Percentiles rank a stretch among this genome's conserved stretches.
phyloP scores from a whole-genome alignment of 2,329 filamentous ascomycete genomes.

The Truncatella angustata region DNA sequence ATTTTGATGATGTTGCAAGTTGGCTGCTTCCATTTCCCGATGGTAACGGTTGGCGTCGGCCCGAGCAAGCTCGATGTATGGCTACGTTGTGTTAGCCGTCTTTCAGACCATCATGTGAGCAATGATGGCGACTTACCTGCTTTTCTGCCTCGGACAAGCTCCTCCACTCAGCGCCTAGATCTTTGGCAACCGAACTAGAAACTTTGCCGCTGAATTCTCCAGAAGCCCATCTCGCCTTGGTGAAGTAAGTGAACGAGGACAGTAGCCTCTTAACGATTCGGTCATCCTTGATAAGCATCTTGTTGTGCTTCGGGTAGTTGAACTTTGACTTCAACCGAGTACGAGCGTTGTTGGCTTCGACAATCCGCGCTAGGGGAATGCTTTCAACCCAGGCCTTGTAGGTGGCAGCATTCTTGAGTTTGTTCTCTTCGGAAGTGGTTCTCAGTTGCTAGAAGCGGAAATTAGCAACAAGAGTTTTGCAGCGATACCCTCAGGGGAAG shows the following conservation, averaged over 20 bases:
- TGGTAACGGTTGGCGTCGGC: constrained; percentile 17
- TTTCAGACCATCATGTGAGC: not conserved
- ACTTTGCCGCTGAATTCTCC: constrained; percentile 19
- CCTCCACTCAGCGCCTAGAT: constrained; percentile 41
- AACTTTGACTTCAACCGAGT: constrained; percentile 35
- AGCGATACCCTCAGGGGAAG: not conserved
- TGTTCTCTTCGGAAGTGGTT: constrained; percentile 37
- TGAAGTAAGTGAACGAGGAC: constrained; percentile 34
- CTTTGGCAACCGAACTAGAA: constrained; percentile 19
- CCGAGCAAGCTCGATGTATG: constrained; percentile 32
- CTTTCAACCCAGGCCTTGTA: constrained; percentile 49
- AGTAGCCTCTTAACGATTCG: constrained; percentile 44
- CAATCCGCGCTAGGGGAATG: constrained; percentile 37
- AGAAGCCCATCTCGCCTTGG: constrained; percentile 34
- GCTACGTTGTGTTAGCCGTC: constrained; percentile 22
- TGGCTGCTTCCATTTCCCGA: not conserved
- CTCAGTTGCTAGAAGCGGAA: constrained; percentile 33
- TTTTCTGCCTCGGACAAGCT: constrained; percentile 39
- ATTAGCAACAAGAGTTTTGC: constrained; percentile 8
- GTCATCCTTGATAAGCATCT: constrained; percentile 39
- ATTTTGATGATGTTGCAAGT: too few relatives aligned
- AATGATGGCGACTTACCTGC: constrained; percentile 30
- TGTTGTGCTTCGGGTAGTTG: constrained; percentile 22
- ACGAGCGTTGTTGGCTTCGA: constrained; percentile 48
- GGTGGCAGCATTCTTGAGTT: constrained; percentile 34